These are phyloP conservation scores for Cantharellus cinnabarinus DNA, from an alignment of 768 basidiomycete genomes.

Conservation along the genomic window DNA sequence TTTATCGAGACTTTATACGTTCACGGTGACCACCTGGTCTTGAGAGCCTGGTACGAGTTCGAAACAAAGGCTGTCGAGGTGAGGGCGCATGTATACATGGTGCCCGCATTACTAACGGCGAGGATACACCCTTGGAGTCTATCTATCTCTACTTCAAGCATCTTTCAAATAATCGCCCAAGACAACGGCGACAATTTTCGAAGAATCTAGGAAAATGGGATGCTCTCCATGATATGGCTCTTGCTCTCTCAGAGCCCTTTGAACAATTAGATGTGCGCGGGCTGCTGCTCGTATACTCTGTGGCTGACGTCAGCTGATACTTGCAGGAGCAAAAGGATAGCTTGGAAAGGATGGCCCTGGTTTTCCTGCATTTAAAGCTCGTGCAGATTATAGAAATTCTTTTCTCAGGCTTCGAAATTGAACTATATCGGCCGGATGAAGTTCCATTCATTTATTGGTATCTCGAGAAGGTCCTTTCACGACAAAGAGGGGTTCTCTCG, in stretches of 20 bases:
- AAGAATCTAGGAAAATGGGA: slow-evolving; percentile 1
- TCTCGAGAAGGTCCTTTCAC: background rate
- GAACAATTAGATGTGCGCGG: background rate
- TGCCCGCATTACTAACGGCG: no score
- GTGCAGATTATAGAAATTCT: slow-evolving; percentile 43
- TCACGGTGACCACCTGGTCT: background rate
- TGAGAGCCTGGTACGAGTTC: background rate
- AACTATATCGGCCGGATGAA: slow-evolving; percentile 49
- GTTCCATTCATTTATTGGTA: slow-evolving; percentile 64
- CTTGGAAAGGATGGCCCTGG: slow-evolving; percentile 24
- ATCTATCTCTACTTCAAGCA: background rate
- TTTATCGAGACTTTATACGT: background rate
- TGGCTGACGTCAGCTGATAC: background rate
- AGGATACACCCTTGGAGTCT: background rate
- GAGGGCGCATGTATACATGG: no score
- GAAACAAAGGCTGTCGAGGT: background rate
- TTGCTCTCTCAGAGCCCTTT: background rate
- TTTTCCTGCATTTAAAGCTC: slow-evolving; percentile 38
- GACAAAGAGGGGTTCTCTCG: no score
- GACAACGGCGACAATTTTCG: slow-evolving; percentile 4
- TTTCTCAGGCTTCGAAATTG: slow-evolving; percentile 56
- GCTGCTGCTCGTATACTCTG: background rate
- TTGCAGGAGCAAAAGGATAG: slow-evolving; percentile 9
- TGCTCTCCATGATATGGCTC: background rate
- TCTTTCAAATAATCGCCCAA: slow-evolving; percentile 3